phyloP scores from a whole-genome alignment of 2,329 filamentous ascomycete genomes.

The Scedosporium dehoogii region DNA sequence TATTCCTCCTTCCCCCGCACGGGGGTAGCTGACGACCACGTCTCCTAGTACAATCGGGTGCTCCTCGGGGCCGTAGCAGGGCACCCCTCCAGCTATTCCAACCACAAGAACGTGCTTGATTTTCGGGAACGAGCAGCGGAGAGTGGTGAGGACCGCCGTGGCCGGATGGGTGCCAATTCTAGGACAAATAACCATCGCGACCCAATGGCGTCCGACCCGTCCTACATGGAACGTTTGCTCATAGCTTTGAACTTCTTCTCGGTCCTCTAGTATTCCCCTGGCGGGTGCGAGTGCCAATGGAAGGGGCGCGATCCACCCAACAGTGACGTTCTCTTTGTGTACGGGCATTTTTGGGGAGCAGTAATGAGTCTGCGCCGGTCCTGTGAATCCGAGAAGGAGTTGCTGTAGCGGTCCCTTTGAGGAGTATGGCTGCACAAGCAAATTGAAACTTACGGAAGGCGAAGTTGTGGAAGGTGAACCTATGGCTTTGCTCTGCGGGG shows the following conservation, averaged over 20 bases:
- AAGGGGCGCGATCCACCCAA: background rate
- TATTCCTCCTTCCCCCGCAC: constrained; percentile 2
- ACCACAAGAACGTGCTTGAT: constrained; percentile 7
- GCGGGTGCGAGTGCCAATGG: background rate
- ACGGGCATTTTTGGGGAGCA: no score
- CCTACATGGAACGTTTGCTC: constrained; percentile 1
- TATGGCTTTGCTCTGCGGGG: no score
- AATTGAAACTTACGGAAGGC: no score
- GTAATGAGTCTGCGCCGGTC: no score
- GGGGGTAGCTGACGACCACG: constrained; percentile 3
- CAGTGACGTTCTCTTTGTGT: background rate
- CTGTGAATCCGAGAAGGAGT: no score
- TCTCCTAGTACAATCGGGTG: constrained; percentile 7
- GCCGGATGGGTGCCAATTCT: constrained; percentile 3
- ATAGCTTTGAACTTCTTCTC: background rate
- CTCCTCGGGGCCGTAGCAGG: background rate
- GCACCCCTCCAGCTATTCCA: constrained; percentile 7
- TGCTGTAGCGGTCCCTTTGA: no score
- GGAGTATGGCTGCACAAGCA: no score
- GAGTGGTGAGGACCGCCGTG: background rate
- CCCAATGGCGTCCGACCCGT: background rate
- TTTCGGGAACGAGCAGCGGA: constrained; percentile 5
- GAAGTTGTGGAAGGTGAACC: no score
- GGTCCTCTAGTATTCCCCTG: background rate
- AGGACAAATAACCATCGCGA: constrained; percentile 5